These are phyloP conservation scores for Phaffomyces opuntiae DNA, from an alignment of 805 yeast species.

Conservation along the genomic window DNA sequence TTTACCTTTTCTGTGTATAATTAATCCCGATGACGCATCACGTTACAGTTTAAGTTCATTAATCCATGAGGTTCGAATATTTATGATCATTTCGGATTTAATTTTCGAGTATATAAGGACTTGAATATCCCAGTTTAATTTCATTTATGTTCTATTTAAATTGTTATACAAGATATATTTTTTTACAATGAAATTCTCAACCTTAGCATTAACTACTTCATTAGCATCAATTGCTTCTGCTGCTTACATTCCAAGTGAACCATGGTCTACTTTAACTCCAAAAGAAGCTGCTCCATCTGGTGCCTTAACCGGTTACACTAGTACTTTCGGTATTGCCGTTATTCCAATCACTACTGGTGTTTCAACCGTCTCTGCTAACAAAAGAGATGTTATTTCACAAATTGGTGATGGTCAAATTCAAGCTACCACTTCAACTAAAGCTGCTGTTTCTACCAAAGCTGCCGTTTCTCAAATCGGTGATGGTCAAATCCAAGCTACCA, in stretches of 20 bases:
- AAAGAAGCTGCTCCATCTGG: conserved; percentile 41
- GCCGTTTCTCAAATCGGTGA: conserved; percentile 21
- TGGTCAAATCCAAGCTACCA: conserved; percentile 26
- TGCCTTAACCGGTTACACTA: conserved; percentile 49
- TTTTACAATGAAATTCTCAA: conserved; percentile 8
- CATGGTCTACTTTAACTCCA: conserved; percentile 73
- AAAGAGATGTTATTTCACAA: conserved; percentile 13
- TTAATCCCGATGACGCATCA: too few species aligned
- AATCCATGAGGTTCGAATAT: too few species aligned
- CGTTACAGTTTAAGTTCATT: too few species aligned
- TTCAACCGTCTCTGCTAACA: conserved; percentile 14
- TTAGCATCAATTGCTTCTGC: conserved; percentile 45
- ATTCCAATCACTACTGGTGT: conserved; percentile 31
- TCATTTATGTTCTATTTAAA: conserved; percentile 12
- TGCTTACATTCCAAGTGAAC: conserved; percentile 58
- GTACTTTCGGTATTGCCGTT: conserved; percentile 64
- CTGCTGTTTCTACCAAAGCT: not conserved
- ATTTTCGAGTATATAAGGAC: not conserved
- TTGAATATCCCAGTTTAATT: conserved; percentile 25
- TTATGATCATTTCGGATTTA: not conserved
- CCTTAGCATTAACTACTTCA: conserved; percentile 32
- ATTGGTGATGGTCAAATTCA: conserved; percentile 20
- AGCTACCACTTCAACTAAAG: conserved; percentile 2
- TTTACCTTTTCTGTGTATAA: too few species aligned
- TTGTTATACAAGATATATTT: conserved; percentile 13